phyloP scores from a whole-genome alignment of 140 eudicot genomes.

The Cichorium intybus region DNA sequence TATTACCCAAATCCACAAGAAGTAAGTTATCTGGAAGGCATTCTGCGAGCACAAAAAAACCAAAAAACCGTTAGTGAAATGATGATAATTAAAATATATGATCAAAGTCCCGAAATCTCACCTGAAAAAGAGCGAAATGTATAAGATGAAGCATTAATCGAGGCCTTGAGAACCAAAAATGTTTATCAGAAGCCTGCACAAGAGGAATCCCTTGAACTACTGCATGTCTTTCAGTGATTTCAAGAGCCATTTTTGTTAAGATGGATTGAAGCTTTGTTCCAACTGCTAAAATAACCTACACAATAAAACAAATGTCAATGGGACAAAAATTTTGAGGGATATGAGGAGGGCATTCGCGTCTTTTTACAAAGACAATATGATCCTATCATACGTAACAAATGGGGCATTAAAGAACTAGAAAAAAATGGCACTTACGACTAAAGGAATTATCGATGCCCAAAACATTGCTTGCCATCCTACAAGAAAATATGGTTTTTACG shows the following conservation, averaged over 20 bases:
- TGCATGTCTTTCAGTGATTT: conserved; percentile 71
- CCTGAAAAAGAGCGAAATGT: conserved; percentile 92
- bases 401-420: background rate
- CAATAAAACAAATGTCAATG: background rate
- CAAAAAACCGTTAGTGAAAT: conserved; percentile 17
- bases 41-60: conserved; percentile 54
- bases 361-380: too few species aligned
- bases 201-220: conserved; percentile 93
- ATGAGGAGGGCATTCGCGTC: too few species aligned
- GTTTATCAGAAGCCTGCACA: conserved; percentile 77
- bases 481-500: background rate
- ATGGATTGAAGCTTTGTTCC: conserved; percentile 95
- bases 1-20: conserved; percentile 90
- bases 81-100: background rate
- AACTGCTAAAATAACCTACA: conserved; percentile 71
- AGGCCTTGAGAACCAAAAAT: conserved; percentile 87
- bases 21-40: conserved; percentile 90
- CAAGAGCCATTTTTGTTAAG: conserved; percentile 75
- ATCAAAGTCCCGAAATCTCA: background rate
- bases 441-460: conserved; percentile 78
- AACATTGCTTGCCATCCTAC: conserved; percentile 65
- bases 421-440: conserved; percentile 40
- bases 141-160: conserved; percentile 72
- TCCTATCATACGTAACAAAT: too few species aligned
- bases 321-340: too few species aligned